Evolutionary conservation across 768 basidiomycete species (phyloP).

Genomic region (Leccinum longicurvipes): DNA sequence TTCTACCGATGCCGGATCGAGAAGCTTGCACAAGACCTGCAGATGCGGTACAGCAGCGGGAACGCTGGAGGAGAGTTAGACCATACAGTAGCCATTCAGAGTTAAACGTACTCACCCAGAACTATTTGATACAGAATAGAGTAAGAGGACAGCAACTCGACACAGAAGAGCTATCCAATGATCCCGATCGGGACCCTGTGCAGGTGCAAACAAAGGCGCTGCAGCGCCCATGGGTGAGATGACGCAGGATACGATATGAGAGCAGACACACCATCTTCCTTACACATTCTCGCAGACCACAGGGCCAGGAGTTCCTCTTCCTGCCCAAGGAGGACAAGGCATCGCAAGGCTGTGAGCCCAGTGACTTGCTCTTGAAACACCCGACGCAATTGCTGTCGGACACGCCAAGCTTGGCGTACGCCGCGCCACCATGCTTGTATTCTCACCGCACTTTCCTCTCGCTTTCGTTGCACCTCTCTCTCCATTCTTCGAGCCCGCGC

Average conservation of each 20-base stretch:
- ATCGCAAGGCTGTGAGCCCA: slow-evolving; percentile 57
- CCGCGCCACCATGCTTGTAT: slow-evolving; percentile 76
- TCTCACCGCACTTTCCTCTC: slow-evolving; percentile 53
- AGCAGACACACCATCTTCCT: slow-evolving; percentile 18
- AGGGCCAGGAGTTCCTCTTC: slow-evolving; percentile 30
- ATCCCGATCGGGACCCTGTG: slow-evolving; percentile 33
- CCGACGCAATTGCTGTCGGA: slow-evolving; percentile 43
- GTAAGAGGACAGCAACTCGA: slow-evolving; percentile 45
- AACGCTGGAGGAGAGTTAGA: slow-evolving; percentile 39
- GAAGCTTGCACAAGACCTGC: slow-evolving; percentile 45
- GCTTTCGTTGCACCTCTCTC: slow-evolving; percentile 51
- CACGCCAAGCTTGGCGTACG: slow-evolving; percentile 36
- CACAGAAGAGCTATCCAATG: slow-evolving; percentile 66
- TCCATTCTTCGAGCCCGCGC: slow-evolving; percentile 61
- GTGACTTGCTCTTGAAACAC: slow-evolving; percentile 52
- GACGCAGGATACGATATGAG: background rate
- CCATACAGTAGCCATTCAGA: background rate
- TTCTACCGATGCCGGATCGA: slow-evolving; percentile 27
- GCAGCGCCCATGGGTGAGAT: slow-evolving; percentile 1
- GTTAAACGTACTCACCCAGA: slow-evolving; percentile 45
- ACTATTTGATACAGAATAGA: slow-evolving; percentile 46
- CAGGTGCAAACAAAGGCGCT: slow-evolving; percentile 43
- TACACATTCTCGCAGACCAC: slow-evolving; percentile 30
- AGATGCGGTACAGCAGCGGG: slow-evolving; percentile 45
- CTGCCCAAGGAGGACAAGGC: slow-evolving; percentile 58